Evolutionary conservation across 2,329 filamentous ascomycete genomes (phyloP).

Genomic region (Diaporthe batatas): DNA sequence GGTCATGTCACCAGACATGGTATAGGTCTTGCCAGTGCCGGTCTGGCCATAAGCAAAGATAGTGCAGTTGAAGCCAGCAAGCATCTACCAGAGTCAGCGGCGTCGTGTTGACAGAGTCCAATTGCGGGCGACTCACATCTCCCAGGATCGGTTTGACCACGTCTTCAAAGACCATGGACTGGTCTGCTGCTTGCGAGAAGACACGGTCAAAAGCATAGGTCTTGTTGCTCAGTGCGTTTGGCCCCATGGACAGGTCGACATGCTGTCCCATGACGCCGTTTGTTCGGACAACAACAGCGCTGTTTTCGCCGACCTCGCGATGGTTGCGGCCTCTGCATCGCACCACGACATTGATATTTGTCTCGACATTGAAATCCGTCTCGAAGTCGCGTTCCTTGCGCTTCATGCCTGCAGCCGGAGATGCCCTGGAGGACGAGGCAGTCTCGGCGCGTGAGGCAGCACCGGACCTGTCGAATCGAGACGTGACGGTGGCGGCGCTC

Average conservation of each 20-base stretch:
- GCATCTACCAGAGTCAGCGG: conserved; percentile 71
- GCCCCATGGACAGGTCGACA: conserved; percentile 91
- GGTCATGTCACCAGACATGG: conserved; percentile 98
- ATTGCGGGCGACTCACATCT: conserved; percentile 70
- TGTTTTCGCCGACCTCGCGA: conserved; percentile 93
- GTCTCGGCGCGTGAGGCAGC: conserved; percentile 80
- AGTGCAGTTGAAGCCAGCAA: conserved; percentile 95
- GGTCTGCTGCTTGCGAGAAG: conserved; percentile 94
- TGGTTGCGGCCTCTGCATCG: conserved; percentile 93
- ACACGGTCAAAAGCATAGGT: conserved; percentile 97
- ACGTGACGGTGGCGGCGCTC: conserved; percentile 44
- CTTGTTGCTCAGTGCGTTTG: conserved; percentile 93
- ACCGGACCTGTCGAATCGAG: conserved; percentile 54
- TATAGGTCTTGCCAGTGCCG: conserved; percentile 98
- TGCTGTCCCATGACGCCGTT: conserved; percentile 89
- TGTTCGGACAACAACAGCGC: conserved; percentile 89
- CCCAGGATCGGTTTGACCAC: conserved; percentile 93
- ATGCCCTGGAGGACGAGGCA: conserved; percentile 69
- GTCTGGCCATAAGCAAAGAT: conserved; percentile 99
- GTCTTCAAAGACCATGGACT: conserved; percentile 94
- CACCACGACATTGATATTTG: conserved; percentile 98
- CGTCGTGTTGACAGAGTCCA: conserved; percentile 6
- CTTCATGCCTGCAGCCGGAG: conserved; percentile 74
- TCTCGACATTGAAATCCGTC: conserved; percentile 77
- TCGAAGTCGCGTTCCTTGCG: conserved; percentile 91